These are phyloP conservation scores for Aspergillus fructus DNA, from an alignment of 2,329 filamentous ascomycete species.

Conservation along the genomic window DNA sequence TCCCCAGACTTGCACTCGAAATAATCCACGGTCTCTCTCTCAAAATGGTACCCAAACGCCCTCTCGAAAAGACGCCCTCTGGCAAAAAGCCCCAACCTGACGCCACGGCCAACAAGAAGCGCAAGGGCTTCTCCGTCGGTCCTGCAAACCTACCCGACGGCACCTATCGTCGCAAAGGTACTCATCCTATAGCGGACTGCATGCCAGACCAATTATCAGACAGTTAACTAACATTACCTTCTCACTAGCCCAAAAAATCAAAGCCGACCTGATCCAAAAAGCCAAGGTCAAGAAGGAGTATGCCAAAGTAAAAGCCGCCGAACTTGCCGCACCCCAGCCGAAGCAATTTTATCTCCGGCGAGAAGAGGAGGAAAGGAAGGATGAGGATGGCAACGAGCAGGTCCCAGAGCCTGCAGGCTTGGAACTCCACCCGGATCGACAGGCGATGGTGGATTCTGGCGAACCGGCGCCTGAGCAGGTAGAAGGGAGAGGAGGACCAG, in stretches of 20 bases:
- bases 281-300: slow-evolving; percentile 93
- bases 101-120: slow-evolving; percentile 48
- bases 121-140: slow-evolving; percentile 79
- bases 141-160: slow-evolving; percentile 90
- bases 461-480: slow-evolving; percentile 20
- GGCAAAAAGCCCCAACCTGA: slow-evolving; percentile 48
- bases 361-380: slow-evolving; percentile 24
- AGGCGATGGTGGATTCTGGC: slow-evolving; percentile 57
- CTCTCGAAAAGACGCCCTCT: slow-evolving; percentile 41
- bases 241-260: slow-evolving; percentile 75
- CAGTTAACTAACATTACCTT: background rate
- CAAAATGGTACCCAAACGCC: slow-evolving; percentile 61
- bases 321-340: slow-evolving; percentile 40
- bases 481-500: slow-evolving; percentile 26
- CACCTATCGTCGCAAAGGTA: slow-evolving; percentile 77
- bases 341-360: slow-evolving; percentile 33
- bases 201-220: background rate
- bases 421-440: slow-evolving; percentile 61
- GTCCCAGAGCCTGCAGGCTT: slow-evolving; percentile 38
- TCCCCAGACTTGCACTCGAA: background rate
- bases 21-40: background rate
- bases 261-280: slow-evolving; percentile 83
- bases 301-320: slow-evolving; percentile 74
- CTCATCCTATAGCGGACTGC: background rate
- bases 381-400: slow-evolving; percentile 1